Percentiles rank a stretch among this genome's conserved stretches.
These are phyloP conservation scores for Tuber microsphaerosporum DNA, from an alignment of 495 filamentous ascomycete genomes.

Conservation along the genomic window DNA sequence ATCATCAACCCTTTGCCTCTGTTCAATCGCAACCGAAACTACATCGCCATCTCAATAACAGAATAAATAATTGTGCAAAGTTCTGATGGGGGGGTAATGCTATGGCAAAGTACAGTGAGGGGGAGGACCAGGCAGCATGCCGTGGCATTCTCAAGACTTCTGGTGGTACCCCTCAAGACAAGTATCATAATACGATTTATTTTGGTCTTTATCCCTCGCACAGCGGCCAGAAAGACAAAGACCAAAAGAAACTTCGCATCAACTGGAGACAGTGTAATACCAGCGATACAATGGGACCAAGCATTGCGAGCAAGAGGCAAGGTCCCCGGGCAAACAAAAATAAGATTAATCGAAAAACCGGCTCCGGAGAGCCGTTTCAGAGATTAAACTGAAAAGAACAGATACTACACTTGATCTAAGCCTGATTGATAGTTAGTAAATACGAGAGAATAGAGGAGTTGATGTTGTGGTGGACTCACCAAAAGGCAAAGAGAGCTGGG, in stretches of 20 bases:
- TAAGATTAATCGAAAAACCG: slow-evolving; percentile 71
- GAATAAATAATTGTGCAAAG: neutral
- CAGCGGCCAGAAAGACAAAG: slow-evolving; percentile 8
- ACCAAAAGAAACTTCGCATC: slow-evolving; percentile 67
- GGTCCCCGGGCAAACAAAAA: slow-evolving; percentile 52
- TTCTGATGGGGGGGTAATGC: neutral
- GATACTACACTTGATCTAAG: slow-evolving; percentile 31
- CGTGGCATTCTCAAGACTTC: neutral
- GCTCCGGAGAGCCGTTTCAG: slow-evolving; percentile 61
- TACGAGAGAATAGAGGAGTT: neutral
- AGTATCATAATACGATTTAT: neutral
- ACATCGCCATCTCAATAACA: neutral
- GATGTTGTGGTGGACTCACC: slow-evolving; percentile 3
- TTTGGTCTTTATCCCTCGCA: neutral
- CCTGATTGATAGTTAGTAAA: neutral
- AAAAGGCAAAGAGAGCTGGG: slow-evolving; percentile 24
- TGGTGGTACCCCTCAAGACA: neutral
- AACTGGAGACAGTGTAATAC: slow-evolving; percentile 80
- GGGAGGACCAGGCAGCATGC: neutral
- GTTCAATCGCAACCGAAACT: neutral
- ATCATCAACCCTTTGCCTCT: neutral
- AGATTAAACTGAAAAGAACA: slow-evolving; percentile 43
- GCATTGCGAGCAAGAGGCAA: slow-evolving; percentile 80
- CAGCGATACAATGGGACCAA: slow-evolving; percentile 67
- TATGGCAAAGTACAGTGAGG: neutral